A percentile compares a stretch with the other conserved stretches of the same genome.
These are phyloP conservation scores for Darksidea phi DNA, from an alignment of 495 filamentous ascomycete genomes.

Conservation along the genomic window DNA sequence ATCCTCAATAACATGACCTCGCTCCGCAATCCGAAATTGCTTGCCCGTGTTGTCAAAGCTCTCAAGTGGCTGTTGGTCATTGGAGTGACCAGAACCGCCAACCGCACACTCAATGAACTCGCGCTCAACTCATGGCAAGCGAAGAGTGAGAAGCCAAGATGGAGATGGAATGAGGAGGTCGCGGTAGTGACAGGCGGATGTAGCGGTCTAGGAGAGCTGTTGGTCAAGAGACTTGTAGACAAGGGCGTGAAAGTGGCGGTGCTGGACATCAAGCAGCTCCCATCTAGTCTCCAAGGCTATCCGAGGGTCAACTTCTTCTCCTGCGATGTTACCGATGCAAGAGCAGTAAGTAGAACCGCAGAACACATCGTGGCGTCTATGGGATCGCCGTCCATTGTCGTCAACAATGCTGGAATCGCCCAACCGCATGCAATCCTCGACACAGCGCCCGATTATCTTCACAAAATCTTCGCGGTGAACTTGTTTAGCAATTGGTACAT, in stretches of 20 bases:
- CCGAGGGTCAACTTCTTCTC: slow-evolving; percentile 46
- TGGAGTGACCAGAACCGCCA: slow-evolving; percentile 46
- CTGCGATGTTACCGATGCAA: slow-evolving; percentile 55
- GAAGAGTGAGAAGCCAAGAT: slow-evolving; percentile 36
- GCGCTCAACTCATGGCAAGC: slow-evolving; percentile 54
- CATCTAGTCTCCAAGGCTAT: slow-evolving; percentile 19
- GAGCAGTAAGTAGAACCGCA: slow-evolving; percentile 47
- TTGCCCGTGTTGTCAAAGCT: slow-evolving; percentile 18
- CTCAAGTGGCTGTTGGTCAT: slow-evolving; percentile 31
- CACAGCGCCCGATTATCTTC: slow-evolving; percentile 49
- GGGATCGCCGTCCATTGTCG: slow-evolving; percentile 55
- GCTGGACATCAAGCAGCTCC: slow-evolving; percentile 33
- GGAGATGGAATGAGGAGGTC: slow-evolving; percentile 51
- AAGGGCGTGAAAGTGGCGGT: slow-evolving; percentile 53
- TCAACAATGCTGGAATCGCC: slow-evolving; percentile 68
- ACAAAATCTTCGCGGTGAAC: slow-evolving; percentile 59
- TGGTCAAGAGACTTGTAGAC: slow-evolving; percentile 49
- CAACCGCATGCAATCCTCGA: slow-evolving; percentile 52
- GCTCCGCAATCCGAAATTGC: slow-evolving; percentile 7
- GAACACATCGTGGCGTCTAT: slow-evolving; percentile 38
- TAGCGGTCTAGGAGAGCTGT: slow-evolving; percentile 56
- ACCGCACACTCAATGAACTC: slow-evolving; percentile 46
- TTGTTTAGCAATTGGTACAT: slow-evolving; percentile 56
- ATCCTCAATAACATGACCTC: slow-evolving; percentile 12
- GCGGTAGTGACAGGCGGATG: slow-evolving; percentile 60